phyloP scores from a whole-genome alignment of 345 rosid species.

The Pugionium dolabratum region DNA sequence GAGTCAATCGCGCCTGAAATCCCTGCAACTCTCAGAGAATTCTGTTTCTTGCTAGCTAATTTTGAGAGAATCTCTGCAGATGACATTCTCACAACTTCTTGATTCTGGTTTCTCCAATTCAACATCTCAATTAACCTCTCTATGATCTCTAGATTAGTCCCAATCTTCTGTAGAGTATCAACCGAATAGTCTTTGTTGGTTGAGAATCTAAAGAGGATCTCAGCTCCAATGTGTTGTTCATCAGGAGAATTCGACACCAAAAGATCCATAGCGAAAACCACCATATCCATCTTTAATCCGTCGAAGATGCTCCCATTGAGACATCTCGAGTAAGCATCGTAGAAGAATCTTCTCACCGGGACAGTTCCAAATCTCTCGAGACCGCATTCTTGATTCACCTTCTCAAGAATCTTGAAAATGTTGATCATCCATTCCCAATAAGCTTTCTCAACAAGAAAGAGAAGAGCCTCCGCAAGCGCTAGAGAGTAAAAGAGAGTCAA shows the following conservation, averaged over 20 bases:
- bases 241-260: conserved; percentile 68
- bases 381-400: conserved; percentile 71
- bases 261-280: conserved; percentile 69
- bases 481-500: conserved; percentile 73
- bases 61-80: conserved; percentile 76
- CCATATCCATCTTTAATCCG: conserved; percentile 88
- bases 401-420: conserved; percentile 59
- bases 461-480: conserved; percentile 78
- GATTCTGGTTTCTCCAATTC: conserved; percentile 86
- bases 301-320: conserved; percentile 85
- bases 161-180: conserved; percentile 93
- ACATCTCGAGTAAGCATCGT: conserved; percentile 81
- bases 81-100: conserved; percentile 72
- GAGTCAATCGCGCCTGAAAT: conserved; percentile 94
- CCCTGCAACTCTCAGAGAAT: conserved; percentile 72
- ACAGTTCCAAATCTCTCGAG: conserved; percentile 58
- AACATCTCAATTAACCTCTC: conserved; percentile 85
- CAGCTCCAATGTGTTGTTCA: conserved; percentile 77
- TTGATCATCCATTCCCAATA: conserved; percentile 78
- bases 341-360: conserved; percentile 75
- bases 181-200: conserved; percentile 52
- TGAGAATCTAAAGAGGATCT: conserved; percentile 51
- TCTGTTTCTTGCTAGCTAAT: conserved; percentile 79
- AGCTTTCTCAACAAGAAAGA: conserved; percentile 77
- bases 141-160: conserved; percentile 55